Percentiles rank a stretch among this genome's conserved stretches.
Evolutionary conservation across 306 rosid genomes (phyloP).

Genomic region (Hippophae gyantsensis): DNA sequence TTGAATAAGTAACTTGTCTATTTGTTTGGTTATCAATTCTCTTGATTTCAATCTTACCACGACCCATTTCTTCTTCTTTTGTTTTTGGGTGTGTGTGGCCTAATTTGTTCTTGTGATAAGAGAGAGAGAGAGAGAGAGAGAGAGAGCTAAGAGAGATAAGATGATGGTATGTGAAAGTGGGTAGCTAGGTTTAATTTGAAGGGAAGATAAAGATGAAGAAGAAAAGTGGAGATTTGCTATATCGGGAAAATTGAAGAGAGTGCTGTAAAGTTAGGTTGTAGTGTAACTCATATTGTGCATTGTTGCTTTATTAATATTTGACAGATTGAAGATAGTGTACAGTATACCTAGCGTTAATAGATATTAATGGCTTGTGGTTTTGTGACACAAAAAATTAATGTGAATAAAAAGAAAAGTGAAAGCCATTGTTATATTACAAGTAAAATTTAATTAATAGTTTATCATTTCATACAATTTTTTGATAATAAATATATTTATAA

Average conservation of each 20-base stretch:
- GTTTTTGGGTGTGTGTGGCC: not conserved
- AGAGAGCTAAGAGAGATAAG: not conserved
- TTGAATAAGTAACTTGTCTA: slow-evolving; percentile 87
- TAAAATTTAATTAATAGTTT: no score
- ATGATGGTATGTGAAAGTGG: not conserved
- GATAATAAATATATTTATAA: no score
- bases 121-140: not conserved
- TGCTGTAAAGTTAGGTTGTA: slow-evolving; percentile 45
- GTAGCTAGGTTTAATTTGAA: slow-evolving; percentile 6
- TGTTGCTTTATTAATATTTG: not conserved
- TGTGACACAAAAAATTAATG: no score
- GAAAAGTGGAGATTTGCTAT: slow-evolving; percentile 27
- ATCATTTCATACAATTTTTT: no score
- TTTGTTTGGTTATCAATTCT: slow-evolving; percentile 67
- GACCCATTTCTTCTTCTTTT: slow-evolving; percentile 36
- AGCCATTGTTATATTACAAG: no score
- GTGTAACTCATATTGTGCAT: slow-evolving; percentile 40
- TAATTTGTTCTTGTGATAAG: not conserved
- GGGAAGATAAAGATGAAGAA: slow-evolving; percentile 15
- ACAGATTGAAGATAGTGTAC: no score
- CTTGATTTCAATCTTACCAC: slow-evolving; percentile 80
- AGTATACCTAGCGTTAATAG: no score
- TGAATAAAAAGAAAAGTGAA: no score
- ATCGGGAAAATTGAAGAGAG: slow-evolving; percentile 26
- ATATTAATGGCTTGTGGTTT: not conserved